Conservation (phyloP, 305 asterid genomes). For the Rubia occidens region DNA sequence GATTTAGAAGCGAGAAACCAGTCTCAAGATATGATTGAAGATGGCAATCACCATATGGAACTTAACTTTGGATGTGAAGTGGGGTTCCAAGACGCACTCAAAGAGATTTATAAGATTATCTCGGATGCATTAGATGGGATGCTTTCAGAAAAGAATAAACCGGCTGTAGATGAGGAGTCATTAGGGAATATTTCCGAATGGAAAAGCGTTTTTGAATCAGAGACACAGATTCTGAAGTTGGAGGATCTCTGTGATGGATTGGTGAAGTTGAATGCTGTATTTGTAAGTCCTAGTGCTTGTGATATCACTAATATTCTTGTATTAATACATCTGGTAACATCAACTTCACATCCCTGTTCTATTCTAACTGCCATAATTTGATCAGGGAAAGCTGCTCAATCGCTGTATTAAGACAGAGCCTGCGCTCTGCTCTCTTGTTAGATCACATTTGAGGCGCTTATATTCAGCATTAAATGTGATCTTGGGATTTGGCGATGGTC, state of each 20-base stretch:
- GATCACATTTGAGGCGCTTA: conserved; percentile 36
- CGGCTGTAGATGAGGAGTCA: conserved; percentile 31
- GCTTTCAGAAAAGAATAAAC: conserved; percentile 30
- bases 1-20: conserved; percentile 28
- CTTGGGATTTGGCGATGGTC: conserved; percentile 53
- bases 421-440: conserved; percentile 29
- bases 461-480: conserved; percentile 42
- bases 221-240: conserved; percentile 44
- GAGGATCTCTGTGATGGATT: conserved; percentile 45
- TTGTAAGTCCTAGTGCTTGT: conserved; percentile 41
- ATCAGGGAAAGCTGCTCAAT: conserved; percentile 60
- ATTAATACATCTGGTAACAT: background rate
- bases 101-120: conserved; percentile 36
- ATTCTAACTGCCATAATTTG: conserved; percentile 13
- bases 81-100: conserved; percentile 35
- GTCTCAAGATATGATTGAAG: conserved; percentile 22
- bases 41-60: conserved; percentile 8
- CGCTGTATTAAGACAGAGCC: conserved; percentile 27
- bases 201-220: conserved; percentile 50
- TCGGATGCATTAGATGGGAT: conserved; percentile 30
- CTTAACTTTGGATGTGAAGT: conserved; percentile 18
- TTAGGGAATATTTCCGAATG: conserved; percentile 41
- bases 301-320: conserved; percentile 5
- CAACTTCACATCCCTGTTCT: conserved; percentile 12
- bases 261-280: conserved; percentile 34